Evolutionary conservation across 2,329 filamentous ascomycete genomes (phyloP).

Genomic region (Fusarium sp.): DNA sequence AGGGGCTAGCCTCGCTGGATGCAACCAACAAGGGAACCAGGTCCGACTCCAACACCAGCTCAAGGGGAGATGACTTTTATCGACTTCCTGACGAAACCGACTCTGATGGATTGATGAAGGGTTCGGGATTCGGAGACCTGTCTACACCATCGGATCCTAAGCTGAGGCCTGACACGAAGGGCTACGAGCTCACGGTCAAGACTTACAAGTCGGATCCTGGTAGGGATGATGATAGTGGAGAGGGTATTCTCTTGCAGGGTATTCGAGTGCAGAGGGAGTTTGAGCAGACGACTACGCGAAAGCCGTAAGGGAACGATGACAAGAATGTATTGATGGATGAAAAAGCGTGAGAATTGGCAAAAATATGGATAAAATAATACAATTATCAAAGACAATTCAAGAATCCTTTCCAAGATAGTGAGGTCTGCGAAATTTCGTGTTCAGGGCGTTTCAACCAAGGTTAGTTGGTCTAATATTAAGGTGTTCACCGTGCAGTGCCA

Average conservation of each 20-base stretch:
- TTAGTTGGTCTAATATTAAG: neutral
- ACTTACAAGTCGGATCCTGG: conserved; percentile 44
- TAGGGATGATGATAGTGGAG: conserved; percentile 44
- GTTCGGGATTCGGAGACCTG: neutral
- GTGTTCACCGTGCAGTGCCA: neutral
- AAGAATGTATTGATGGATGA: neutral
- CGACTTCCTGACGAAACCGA: conserved; percentile 46
- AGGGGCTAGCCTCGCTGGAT: conserved; percentile 26
- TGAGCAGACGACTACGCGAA: conserved; percentile 40
- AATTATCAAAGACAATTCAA: neutral
- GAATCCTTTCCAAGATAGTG: neutral
- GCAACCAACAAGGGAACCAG: neutral
- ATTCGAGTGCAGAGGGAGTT: conserved; percentile 54
- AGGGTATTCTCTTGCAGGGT: conserved; percentile 52
- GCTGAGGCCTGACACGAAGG: conserved; percentile 48
- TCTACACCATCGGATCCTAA: neutral
- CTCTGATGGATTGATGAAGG: conserved; percentile 40
- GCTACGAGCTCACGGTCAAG: conserved; percentile 45
- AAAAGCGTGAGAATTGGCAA: neutral
- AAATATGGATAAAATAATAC: neutral
- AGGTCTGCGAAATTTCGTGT: neutral
- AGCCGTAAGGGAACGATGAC: neutral
- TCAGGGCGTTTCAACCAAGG: fast-evolving
- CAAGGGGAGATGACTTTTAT: conserved; percentile 42
- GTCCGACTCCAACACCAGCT: conserved; percentile 25